Evolutionary conservation across 495 filamentous ascomycete species (phyloP), one percentile per base, ranked within the genome.

Genomic region (Aspergillus panamensis): DNA sequence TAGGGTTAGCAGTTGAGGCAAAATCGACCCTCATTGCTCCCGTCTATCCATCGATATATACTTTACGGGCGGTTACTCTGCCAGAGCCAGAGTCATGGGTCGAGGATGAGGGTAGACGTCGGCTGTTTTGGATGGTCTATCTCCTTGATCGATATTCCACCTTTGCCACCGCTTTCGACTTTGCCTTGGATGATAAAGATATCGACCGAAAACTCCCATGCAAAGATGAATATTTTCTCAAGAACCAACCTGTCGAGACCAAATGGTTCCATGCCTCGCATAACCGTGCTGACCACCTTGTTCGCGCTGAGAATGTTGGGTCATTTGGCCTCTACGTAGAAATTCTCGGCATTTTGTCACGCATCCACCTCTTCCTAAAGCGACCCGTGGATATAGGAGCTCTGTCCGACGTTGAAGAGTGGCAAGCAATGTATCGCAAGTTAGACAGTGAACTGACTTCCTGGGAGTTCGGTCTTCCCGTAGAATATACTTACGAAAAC

Each of bases 51-150:
- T 92, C 90, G 6, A 96, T 96, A 43, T 94, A 90, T 64, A 96
- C 90, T 0, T 75, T 93, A 39, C 79, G 91, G 48, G 89, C 90
- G 14, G 89, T 90, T 70, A 84, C 90, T 16, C 76, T 96, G 1
- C 87, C 91, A 0, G 91, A 94, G 45, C 78, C 91, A 0, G 86
- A 86, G 35, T 88, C 90, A 45, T 96, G 89, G 75, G 87, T 93
- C 56, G 91, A 96, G 68, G 90, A 96, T 50, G 91, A 96, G 65
- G 86, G 89, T 45, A 77, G 90, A 40, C 78, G 91, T 40, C 78
- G 91, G 7, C 74, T 96, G 1, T 95, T 96, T 74, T 96, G 91
- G 91, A 92, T 91, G 88, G 86, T 95, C 29, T 96, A 94, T 64
- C 68, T 95, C 29, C 78, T 96, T 33, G 91, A 96, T 70, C 80